Evolutionary conservation across 495 filamentous ascomycete genomes (phyloP), one percentile per base, ranked within the genome.

Genomic region (Aspergillus leporis): DNA sequence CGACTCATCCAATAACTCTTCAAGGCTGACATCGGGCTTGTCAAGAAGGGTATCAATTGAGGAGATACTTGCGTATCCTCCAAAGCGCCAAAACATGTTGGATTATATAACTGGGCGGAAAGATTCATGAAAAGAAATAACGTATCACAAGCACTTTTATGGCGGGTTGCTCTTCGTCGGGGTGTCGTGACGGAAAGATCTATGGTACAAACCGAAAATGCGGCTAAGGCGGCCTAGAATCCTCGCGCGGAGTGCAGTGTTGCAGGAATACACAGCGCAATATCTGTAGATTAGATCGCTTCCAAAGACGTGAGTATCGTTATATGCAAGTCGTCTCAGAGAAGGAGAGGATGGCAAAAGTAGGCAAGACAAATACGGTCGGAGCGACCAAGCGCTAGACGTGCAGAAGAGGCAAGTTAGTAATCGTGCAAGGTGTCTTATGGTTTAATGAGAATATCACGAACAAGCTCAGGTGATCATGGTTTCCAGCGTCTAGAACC

Each of bases 71-170:
- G 93, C 90, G 83, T 98, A 98, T 72, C 92, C 92, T 79, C 95
- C 93, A 79, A 97, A 97, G 74, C 92, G 87, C 93, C 93, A 97
- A 74, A 97, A 97, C 93, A 97, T 97, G 77, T 74, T 91, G 88
- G 70, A 72, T 67, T 80, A 76, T 72, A 71, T 71, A 69, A 72
- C 62, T 63, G 63, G 60, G 64, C 65, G 57, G 66, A 68, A 68
- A 65, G 38, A 73, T 61, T 76, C 78, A 80, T 76, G 71, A 65
- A 73, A 75, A 54, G 51, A 57, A 50, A 56, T 22, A 45, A 57
- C 59, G 53, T 64, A 69, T 63, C 61, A 61, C 53, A 62, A 61
- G 51, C 59, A 45, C 47, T 51, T 63, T 65, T 67, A 55, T 60
- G 52, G 61, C 62, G 19, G 45, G 56, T 10, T 48, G 38, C 49